A percentile compares a stretch with the other conserved stretches of the same genome.
phyloP scores from a whole-genome alignment of 2,329 filamentous ascomycete genomes.

The Pseudocercospora pini-densiflorae region DNA sequence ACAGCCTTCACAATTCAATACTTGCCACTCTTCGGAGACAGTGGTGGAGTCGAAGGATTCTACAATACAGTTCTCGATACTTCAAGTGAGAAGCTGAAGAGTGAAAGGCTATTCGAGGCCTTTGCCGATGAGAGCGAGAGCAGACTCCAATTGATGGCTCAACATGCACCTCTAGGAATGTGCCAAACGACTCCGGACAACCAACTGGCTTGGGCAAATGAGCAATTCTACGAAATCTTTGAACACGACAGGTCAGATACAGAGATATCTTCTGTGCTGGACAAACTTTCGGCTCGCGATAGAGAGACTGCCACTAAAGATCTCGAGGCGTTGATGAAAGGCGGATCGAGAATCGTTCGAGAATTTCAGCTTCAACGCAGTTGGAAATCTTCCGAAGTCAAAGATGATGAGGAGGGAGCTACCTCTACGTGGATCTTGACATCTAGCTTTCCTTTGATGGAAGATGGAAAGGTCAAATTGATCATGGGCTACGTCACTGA shows the following conservation, averaged over 20 bases:
- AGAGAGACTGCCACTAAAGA: slow-evolving; percentile 5
- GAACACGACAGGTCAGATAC: slow-evolving; percentile 25
- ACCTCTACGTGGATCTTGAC: slow-evolving; percentile 28
- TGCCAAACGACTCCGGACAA: slow-evolving; percentile 39
- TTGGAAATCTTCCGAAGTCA: slow-evolving; percentile 23
- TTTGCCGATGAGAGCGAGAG: slow-evolving; percentile 31
- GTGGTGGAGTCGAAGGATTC: slow-evolving; percentile 27
- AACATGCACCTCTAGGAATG: slow-evolving; percentile 46
- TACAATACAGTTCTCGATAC: slow-evolving; percentile 32
- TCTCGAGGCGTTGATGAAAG: slow-evolving; percentile 15
- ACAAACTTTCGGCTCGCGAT: not conserved
- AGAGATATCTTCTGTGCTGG: slow-evolving; percentile 2
- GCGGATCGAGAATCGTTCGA: slow-evolving; percentile 9
- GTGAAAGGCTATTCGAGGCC: not conserved
- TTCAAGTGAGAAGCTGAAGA: slow-evolving; percentile 21
- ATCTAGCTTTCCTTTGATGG: slow-evolving; percentile 23
- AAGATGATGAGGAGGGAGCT: slow-evolving; percentile 3
- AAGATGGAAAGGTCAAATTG: slow-evolving; percentile 27
- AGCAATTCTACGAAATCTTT: slow-evolving; percentile 36
- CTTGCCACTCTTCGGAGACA: slow-evolving; percentile 28
- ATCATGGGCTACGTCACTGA: slow-evolving; percentile 33
- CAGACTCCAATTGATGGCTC: slow-evolving; percentile 45
- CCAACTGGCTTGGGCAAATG: slow-evolving; percentile 45
- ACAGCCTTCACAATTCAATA: slow-evolving; percentile 29
- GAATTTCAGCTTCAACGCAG: slow-evolving; percentile 26